Conservation (phyloP, 352 stramenopile genomes). For the Lagenidium giganteum region DNA sequence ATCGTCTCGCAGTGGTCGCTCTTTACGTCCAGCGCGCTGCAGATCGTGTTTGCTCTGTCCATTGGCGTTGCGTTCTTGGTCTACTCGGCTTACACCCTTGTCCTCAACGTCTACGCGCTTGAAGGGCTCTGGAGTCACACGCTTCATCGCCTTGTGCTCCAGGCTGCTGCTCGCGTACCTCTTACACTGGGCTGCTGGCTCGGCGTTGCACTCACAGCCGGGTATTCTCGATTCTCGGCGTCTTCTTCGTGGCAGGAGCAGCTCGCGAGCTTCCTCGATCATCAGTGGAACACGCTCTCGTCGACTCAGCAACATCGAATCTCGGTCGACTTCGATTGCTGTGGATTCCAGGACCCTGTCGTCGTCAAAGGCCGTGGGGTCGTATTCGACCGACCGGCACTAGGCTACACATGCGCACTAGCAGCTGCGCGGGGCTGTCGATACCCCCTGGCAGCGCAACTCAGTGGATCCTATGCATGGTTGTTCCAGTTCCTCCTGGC, state of each 20-base stretch:
- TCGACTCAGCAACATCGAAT: conserved; percentile 17
- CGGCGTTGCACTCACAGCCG: conserved; percentile 13
- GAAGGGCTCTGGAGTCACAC: conserved; percentile 1
- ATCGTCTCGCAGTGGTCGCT: conserved; percentile 22
- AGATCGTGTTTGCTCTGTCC: conserved; percentile 22
- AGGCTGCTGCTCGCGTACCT: conserved; percentile 4
- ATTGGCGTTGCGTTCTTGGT: conserved; percentile 24
- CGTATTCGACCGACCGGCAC: conserved; percentile 17
- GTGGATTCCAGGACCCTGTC: conserved; percentile 25
- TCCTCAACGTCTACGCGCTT: conserved; percentile 18
- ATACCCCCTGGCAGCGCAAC: conserved; percentile 10
- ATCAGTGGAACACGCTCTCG: conserved; percentile 21
- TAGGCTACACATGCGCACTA: conserved; percentile 16
- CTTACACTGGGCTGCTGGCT: conserved; percentile 14
- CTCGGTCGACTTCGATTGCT: conserved; percentile 24
- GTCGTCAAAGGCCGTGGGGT: conserved; percentile 13
- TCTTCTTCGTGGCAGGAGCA: conserved; percentile 4
- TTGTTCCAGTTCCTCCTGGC: conserved; percentile 6
- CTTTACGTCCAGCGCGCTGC: conserved; percentile 25
- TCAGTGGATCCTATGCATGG: conserved; percentile 11
- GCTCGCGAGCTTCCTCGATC: conserved; percentile 16
- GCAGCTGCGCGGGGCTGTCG: conserved; percentile 12
- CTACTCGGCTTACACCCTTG: conserved; percentile 2
- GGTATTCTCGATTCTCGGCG: conserved; percentile 6
- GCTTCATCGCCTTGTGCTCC: conserved; percentile 19